Evolutionary conservation across 2,329 filamentous ascomycete species (phyloP).

Genomic region (Scedosporium minutisporum): DNA sequence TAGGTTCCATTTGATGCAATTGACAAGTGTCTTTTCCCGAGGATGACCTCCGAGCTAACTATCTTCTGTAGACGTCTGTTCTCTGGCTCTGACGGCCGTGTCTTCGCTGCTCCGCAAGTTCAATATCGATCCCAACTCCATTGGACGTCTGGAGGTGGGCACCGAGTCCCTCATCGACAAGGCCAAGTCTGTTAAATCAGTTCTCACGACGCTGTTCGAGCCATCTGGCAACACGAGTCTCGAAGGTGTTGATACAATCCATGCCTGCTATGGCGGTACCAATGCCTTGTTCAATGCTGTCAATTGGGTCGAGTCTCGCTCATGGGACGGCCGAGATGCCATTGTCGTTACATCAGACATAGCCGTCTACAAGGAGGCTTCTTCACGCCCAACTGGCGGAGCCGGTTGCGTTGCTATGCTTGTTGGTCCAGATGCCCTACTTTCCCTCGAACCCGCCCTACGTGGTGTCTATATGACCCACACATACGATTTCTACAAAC

Average conservation of each 20-base stretch:
- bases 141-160: constrained; percentile 75
- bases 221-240: constrained; percentile 77
- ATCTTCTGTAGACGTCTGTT: constrained; percentile 65
- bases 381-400: constrained; percentile 71
- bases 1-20: constrained; percentile 32
- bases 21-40: constrained; percentile 4
- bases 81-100: constrained; percentile 66
- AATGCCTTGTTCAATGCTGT: constrained; percentile 75
- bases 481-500: constrained; percentile 87
- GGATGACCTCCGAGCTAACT: constrained; percentile 11
- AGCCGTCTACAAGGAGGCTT: constrained; percentile 76
- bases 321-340: constrained; percentile 74
- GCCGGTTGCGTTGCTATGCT: constrained; percentile 72
- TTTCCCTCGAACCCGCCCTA: constrained; percentile 69
- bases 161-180: constrained; percentile 82
- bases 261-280: constrained; percentile 80
- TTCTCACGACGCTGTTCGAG: constrained; percentile 76
- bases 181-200: constrained; percentile 83
- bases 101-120: constrained; percentile 75
- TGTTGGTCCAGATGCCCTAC: constrained; percentile 66
- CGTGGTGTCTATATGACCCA: constrained; percentile 74
- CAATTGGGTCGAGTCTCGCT: constrained; percentile 81
- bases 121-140: constrained; percentile 66
- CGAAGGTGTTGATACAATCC: constrained; percentile 74
- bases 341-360: constrained; percentile 76